Evolutionary conservation across 2,329 filamentous ascomycete species (phyloP), one percentile per base, ranked within the genome.

Genomic region (Penicillium rolfsii): DNA sequence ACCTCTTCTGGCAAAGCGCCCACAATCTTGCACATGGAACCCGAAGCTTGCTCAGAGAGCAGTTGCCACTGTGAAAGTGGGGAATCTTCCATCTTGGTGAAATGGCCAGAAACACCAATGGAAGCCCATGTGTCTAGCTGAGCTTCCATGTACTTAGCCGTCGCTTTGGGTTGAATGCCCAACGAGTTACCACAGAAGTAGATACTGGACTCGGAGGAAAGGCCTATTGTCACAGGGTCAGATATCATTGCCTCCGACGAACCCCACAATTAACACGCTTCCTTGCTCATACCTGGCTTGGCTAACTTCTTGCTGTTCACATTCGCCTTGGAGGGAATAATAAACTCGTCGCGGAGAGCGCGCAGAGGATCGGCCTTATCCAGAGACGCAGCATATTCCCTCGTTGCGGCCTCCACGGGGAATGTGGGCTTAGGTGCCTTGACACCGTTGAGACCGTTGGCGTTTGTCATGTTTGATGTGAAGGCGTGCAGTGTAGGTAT

Each of bases 111-210:
- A 26, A 96, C 92, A 19, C 89, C 92, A 63, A 94, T 89, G 0
- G 88, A 89, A 0, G 89, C 87, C 92, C 93, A 96, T 2, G 91
- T 93, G 68, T 90, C 85, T 1, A 96, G 84, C 66, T 95, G 91
- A 3, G 87, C 85, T 52, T 87, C 80, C 63, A 96, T 76, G 64
- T 91, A 87, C 24, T 83, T 79, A 16, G 84, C 80, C 0, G 88
- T 87, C 3, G 86, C 83, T 66, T 85, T 87, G 33, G 93, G 92
- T 76, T 96, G 92, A 9, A 93, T 84, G 35, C 93, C 93, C 3
- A 96, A 84, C 0, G 91, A 96, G 79, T 97, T 96, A 57, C 93
- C 93, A 66, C 91, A 93, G 67, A 97, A 88, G 76, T 96, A 97
- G 58, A 91, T 88, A 45, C 73, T 74, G 40, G 70, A 72, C 7